Evolutionary conservation across 1,284 basidiomycete genomes (phyloP).

Genomic region (Cutaneotrichosporon daszewskae): DNA sequence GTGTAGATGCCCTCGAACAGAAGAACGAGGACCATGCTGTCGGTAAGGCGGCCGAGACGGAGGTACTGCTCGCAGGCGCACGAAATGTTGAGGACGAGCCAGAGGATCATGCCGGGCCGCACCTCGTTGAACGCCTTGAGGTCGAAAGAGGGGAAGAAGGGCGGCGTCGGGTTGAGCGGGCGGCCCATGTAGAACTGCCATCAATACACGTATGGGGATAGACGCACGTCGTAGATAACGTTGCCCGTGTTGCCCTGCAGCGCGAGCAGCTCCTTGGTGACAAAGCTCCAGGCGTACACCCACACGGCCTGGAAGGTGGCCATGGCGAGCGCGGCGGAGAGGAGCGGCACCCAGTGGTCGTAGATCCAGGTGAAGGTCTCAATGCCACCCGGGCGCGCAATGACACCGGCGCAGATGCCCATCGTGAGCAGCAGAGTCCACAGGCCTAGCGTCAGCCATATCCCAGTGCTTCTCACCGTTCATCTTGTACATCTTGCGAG

Average conservation of each 20-base stretch:
- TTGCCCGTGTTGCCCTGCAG: constrained; percentile 88
- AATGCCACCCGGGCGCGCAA: constrained; percentile 64
- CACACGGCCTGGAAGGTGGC: constrained; percentile 66
- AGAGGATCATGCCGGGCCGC: constrained; percentile 91
- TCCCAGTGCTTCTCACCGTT: constrained; percentile 64
- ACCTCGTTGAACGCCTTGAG: constrained; percentile 97
- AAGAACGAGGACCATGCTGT: constrained; percentile 86
- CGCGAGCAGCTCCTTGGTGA: constrained; percentile 61
- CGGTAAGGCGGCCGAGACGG: constrained; percentile 66
- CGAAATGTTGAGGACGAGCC: constrained; percentile 85
- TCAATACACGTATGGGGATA: not conserved
- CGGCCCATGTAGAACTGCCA: constrained; percentile 93
- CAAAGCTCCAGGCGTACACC: constrained; percentile 71
- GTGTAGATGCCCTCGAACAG: constrained; percentile 86
- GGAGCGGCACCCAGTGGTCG: constrained; percentile 84
- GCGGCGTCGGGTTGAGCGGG: constrained; percentile 76
- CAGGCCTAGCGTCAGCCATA: constrained; percentile 58
- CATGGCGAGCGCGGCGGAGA: constrained; percentile 79
- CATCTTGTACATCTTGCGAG: constrained; percentile 80
- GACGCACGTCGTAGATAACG: constrained; percentile 79
- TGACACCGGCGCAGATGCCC: constrained; percentile 62
- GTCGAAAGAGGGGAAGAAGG: constrained; percentile 61
- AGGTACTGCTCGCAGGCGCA: constrained; percentile 87
- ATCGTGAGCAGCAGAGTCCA: constrained; percentile 75
- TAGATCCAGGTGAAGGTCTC: constrained; percentile 81